phyloP scores from a whole-genome alignment of 2,329 filamentous ascomycete species.

The Endothia cerciana region DNA sequence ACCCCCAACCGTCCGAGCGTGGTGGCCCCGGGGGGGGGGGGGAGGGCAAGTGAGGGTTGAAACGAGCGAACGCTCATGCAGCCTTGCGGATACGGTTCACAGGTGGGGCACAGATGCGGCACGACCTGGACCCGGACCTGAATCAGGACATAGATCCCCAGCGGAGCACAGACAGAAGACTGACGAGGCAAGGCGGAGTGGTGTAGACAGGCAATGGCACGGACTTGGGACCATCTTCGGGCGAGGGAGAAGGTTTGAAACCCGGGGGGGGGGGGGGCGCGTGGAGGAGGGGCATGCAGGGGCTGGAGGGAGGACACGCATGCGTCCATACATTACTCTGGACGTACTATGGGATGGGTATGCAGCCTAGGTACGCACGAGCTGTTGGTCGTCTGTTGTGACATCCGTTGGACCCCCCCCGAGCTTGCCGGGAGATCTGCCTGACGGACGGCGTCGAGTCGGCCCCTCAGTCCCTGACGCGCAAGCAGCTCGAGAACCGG shows the following conservation, averaged over 20 bases:
- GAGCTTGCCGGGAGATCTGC: background rate
- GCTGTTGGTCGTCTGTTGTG: background rate
- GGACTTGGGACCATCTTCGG: background rate
- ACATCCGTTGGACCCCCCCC: background rate
- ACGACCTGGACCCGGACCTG: background rate
- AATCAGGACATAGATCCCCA: background rate
- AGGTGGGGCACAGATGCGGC: background rate
- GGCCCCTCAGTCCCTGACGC: conserved; percentile 2
- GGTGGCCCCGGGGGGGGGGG: background rate
- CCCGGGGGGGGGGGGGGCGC: background rate
- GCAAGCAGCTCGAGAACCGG: background rate
- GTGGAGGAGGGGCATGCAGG: background rate
- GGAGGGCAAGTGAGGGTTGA: conserved; percentile 14
- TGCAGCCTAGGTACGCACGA: background rate
- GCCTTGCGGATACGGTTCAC: conserved; percentile 21
- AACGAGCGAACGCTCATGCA: conserved; percentile 23
- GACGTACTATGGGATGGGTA: background rate
- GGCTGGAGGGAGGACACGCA: background rate
- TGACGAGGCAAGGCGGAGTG: background rate
- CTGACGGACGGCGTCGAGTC: background rate
- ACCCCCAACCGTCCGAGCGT: background rate
- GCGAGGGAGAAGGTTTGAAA: background rate
- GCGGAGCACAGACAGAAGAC: background rate
- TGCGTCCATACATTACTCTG: background rate
- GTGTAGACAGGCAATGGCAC: background rate